A percentile compares a stretch with the other conserved stretches of the same genome.
phyloP scores from a whole-genome alignment of 495 filamentous ascomycete genomes.

The Evernia prunastri region DNA sequence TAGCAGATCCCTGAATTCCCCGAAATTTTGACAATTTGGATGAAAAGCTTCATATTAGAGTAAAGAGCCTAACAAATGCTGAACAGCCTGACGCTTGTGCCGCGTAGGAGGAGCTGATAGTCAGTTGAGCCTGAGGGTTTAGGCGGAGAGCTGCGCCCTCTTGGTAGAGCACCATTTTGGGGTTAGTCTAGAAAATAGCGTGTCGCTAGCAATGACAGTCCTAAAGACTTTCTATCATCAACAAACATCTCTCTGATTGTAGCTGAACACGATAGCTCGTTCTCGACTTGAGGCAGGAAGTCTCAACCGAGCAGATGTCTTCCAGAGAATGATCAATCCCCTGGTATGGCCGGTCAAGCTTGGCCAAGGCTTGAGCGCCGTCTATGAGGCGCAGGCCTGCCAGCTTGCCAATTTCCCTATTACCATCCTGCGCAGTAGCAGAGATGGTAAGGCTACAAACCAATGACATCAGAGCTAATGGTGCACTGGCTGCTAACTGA shows the following conservation, averaged over 20 bases:
- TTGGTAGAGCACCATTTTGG: background rate
- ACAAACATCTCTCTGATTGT: background rate
- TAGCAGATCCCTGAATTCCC: background rate
- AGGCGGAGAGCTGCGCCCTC: background rate
- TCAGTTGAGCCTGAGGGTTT: background rate
- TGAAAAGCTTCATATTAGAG: background rate
- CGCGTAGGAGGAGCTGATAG: background rate
- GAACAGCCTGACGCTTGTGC: background rate
- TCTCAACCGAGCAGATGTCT: background rate
- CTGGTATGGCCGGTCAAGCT: background rate
- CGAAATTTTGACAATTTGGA: background rate
- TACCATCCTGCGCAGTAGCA: background rate
- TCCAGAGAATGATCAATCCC: background rate
- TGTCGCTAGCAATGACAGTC: background rate
- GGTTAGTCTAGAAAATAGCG: background rate
- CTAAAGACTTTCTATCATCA: background rate
- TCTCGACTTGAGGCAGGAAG: background rate
- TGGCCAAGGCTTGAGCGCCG: background rate
- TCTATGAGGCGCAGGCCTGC: conserved; percentile 1
- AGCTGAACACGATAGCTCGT: background rate
- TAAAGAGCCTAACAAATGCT: background rate
- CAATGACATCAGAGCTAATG: background rate
- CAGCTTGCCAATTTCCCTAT: background rate
- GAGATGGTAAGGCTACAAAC: background rate
- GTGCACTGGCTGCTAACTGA: background rate